Percentiles rank a stretch among this genome's conserved stretches.
Evolutionary conservation across 1,284 basidiomycete species (phyloP).

Genomic region (Leccinum subrobustum): DNA sequence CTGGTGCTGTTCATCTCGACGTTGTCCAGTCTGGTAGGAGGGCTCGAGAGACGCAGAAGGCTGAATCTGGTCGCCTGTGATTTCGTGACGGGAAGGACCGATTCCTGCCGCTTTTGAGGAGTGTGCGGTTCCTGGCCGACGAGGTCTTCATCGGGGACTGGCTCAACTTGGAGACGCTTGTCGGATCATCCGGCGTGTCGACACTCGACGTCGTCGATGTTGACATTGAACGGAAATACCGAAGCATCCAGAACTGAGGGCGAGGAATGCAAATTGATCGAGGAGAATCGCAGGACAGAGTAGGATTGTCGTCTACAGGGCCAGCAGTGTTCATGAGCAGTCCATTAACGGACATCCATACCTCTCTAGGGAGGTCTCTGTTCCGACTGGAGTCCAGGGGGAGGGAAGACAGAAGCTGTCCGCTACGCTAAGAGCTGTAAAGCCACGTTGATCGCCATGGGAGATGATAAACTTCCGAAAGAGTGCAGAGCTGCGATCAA

Average conservation of each 20-base stretch:
- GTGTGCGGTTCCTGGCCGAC: conserved; percentile 3
- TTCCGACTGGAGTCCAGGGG: conserved; percentile 30
- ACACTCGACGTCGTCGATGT: conserved; percentile 7
- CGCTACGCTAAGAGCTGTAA: conserved; percentile 1
- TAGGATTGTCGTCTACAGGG: neutral
- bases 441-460: conserved; percentile 13
- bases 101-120: conserved; percentile 17
- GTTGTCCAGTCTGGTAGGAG: conserved; percentile 15
- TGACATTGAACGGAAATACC: conserved; percentile 21
- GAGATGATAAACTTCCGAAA: conserved; percentile 27
- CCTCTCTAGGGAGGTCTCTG: conserved; percentile 6
- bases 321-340: conserved; percentile 14
- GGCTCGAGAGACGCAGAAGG: conserved; percentile 18
- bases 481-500: conserved; percentile 20
- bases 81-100: conserved; percentile 8
- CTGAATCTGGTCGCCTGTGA: neutral
- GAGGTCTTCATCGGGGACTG: conserved; percentile 4
- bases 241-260: conserved; percentile 17
- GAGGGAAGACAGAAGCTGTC: conserved; percentile 24
- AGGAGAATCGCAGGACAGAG: neutral
- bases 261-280: conserved; percentile 7
- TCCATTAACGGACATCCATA: conserved; percentile 30
- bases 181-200: neutral
- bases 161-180: neutral
- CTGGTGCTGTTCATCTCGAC: conserved; percentile 9